A percentile compares a stretch with the other conserved stretches of the same genome.
Conservation (phyloP, 495 filamentous ascomycete species). For the Tuber indicum region DNA sequence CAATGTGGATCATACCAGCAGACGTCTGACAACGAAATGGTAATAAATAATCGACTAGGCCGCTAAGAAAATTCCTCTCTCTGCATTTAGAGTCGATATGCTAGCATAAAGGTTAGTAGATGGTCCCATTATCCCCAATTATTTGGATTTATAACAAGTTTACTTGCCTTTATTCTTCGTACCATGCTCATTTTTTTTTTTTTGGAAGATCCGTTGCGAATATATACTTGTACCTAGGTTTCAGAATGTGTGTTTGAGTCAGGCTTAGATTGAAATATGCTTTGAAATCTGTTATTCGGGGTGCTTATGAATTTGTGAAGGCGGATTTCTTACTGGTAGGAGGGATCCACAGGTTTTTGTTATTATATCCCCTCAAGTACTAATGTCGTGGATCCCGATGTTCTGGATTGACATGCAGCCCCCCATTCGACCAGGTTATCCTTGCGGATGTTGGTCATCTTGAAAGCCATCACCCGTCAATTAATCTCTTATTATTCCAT, state of each 20-base stretch:
- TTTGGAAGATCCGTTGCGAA: background rate
- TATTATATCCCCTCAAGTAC: background rate
- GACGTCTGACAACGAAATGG: background rate
- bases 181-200: background rate
- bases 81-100: background rate
- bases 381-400: background rate
- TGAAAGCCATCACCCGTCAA: background rate
- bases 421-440: background rate
- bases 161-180: background rate
- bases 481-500: background rate
- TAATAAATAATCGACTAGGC: background rate
- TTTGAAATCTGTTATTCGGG: background rate
- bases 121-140: background rate
- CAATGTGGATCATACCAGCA: background rate
- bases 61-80: background rate
- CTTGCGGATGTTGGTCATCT: background rate
- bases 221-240: background rate
- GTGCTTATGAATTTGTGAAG: background rate
- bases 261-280: background rate
- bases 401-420: background rate
- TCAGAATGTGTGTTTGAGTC: background rate
- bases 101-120: background rate
- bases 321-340: constrained; percentile 2
- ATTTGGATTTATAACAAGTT: background rate
- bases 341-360: background rate